A percentile compares a stretch with the other conserved stretches of the same genome.
These are phyloP conservation scores for Saksenaea vasiformis DNA, from an alignment of 371 early-diverging fungal species.

Conservation along the genomic window DNA sequence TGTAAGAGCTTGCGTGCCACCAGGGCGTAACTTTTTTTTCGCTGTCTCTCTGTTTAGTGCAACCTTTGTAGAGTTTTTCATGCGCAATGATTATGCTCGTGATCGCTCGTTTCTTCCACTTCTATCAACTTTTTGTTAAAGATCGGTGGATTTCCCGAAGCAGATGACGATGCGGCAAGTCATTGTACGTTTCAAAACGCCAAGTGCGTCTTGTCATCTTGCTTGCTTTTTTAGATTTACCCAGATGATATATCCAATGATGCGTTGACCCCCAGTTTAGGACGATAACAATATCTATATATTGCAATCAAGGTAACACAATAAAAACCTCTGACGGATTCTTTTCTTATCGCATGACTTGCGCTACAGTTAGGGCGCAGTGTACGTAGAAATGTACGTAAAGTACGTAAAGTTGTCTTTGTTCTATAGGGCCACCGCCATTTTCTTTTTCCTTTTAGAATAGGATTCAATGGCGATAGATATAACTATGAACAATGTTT, in stretches of 20 bases:
- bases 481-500: background rate
- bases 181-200: slow-evolving; percentile 4
- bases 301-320: background rate
- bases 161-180: slow-evolving; percentile 6
- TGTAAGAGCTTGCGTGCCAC: background rate
- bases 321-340: slow-evolving; percentile 2
- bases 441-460: background rate
- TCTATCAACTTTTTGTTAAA: background rate
- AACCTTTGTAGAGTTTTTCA: background rate
- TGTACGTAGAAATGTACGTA: background rate
- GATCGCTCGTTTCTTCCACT: background rate
- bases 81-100: slow-evolving; percentile 1
- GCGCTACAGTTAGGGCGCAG: background rate
- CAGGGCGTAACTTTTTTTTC: background rate
- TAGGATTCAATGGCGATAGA: background rate
- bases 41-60: background rate
- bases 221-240: background rate
- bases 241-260: slow-evolving; percentile 2
- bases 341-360: background rate
- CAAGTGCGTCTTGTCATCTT: background rate
- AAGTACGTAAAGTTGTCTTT: too few relatives aligned
- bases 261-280: background rate
- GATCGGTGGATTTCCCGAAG: slow-evolving; percentile 3
- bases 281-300: background rate
- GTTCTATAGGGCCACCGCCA: background rate